These are phyloP conservation scores for Dichomitus squalens DNA, from an alignment of 1,284 basidiomycete genomes.

Conservation along the genomic window DNA sequence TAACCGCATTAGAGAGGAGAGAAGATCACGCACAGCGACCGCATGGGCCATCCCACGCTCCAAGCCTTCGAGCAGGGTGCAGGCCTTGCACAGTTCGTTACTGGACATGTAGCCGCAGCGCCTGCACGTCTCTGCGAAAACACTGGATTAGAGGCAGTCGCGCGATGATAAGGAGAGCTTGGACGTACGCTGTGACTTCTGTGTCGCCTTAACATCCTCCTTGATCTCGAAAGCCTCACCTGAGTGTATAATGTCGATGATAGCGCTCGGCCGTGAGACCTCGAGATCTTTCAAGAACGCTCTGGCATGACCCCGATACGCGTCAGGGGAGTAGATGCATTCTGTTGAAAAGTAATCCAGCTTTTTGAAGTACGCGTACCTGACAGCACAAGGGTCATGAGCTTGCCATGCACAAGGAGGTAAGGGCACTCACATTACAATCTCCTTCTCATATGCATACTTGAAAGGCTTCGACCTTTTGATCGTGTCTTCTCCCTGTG, in stretches of 20 bases:
- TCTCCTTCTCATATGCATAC: slow-evolving; percentile 99
- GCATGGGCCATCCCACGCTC: slow-evolving; percentile 78
- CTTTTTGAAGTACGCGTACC: slow-evolving; percentile 98
- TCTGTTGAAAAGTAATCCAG: slow-evolving; percentile 99
- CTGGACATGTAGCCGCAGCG: slow-evolving; percentile 93
- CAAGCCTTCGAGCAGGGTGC: slow-evolving; percentile 87
- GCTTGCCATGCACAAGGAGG: too few relatives aligned
- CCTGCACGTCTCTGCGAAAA: slow-evolving; percentile 74
- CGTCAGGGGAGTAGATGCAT: slow-evolving; percentile 98
- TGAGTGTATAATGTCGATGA: slow-evolving; percentile 97
- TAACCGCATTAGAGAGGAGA: not conserved
- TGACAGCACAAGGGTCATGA: slow-evolving; percentile 33
- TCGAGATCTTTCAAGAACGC: slow-evolving; percentile 96
- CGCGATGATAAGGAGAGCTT: not conserved
- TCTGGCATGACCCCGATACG: slow-evolving; percentile 95
- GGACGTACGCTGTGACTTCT: slow-evolving; percentile 72
- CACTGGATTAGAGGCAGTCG: not conserved
- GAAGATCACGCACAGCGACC: slow-evolving; percentile 57
- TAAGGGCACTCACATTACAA: slow-evolving; percentile 83
- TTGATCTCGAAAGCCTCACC: slow-evolving; percentile 87
- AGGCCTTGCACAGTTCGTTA: slow-evolving; percentile 92
- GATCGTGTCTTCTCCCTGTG: slow-evolving; percentile 93
- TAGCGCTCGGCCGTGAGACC: slow-evolving; percentile 89
- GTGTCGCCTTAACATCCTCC: slow-evolving; percentile 75
- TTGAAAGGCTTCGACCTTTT: slow-evolving; percentile 98